Evolutionary conservation across 768 basidiomycete species (phyloP).

Genomic region (Amanita phalloides): DNA sequence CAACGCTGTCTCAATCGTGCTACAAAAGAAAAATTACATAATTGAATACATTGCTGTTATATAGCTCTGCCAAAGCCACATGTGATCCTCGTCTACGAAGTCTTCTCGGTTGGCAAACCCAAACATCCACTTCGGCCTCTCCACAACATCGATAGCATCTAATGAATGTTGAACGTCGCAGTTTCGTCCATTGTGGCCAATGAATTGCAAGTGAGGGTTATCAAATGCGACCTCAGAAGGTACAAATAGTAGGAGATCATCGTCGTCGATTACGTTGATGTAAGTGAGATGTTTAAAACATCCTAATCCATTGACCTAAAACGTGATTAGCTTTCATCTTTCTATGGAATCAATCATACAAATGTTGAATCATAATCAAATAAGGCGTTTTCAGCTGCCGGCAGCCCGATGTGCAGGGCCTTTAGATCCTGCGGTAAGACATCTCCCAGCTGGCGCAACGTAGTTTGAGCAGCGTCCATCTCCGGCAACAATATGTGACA

Average conservation of each 20-base stretch:
- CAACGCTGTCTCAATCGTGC: neutral
- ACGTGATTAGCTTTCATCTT: neutral
- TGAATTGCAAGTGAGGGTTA: neutral
- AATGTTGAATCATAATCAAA: neutral
- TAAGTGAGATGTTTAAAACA: neutral
- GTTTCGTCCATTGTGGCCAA: neutral
- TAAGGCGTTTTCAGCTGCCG: neutral
- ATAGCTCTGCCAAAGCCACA: neutral
- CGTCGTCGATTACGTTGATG: neutral
- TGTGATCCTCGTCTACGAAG: conserved; percentile 1
- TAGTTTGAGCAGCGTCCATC: neutral
- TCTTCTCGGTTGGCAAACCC: neutral
- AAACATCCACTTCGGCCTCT: neutral
- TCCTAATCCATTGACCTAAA: neutral
- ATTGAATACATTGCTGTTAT: no score
- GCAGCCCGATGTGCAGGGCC: neutral
- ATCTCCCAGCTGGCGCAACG: neutral
- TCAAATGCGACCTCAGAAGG: neutral
- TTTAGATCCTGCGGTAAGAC: neutral
- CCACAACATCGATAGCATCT: neutral
- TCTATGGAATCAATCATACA: neutral
- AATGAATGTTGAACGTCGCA: neutral
- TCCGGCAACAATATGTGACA: neutral
- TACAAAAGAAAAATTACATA: no score
- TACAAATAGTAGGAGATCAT: neutral